Base-by-base conservation (phyloP, 257 asterid genomes). In the Penstemon davidsonii region DNA sequence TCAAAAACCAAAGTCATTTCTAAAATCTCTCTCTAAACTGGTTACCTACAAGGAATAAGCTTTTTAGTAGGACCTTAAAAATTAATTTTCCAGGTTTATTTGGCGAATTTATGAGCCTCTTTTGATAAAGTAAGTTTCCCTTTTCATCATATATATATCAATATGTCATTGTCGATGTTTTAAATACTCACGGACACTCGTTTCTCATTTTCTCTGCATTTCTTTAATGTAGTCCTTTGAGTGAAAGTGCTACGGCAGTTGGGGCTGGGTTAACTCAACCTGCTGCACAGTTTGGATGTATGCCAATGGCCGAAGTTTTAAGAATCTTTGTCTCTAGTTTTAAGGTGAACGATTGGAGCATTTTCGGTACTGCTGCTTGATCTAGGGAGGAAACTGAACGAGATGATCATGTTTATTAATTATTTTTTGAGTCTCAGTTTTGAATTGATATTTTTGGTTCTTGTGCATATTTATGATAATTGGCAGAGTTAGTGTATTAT, bases 41-140 rank as follows among this genome's bases (percentile, higher is more conserved):
- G 33, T 25, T 25, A 1, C 33, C 33, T 0, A 25, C 33, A 25
- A 25, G 33, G 33, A 1, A 66, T 62, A 13, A 62, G 63, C 43
- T 45, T 68, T 36, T 49, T 59, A 4, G 36, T 13, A 10, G 60
- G 15, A 72, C 52, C 52, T 66, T 42, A 59, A 19, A 1, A n/a
- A 68, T 13, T 36, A 41, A 13, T 62, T 69, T n/a, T 75, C 62
- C 87, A 89, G 98, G 96, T 93, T 62, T 84, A 93, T 79, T 67
- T 88, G 67, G 96, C 97, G 49, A 94, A 94, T 83, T 64, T 94
- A 87, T 46, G 99, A 88, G 84, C 99, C 99, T 52, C 12, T 85
- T 40, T 38, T 83, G 66, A 91, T 94, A 66, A 94, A 87, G 99
- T 87, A 84, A 81, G 93, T 67, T 57, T 15, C 18, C 59, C 71